phyloP scores from a whole-genome alignment of 1,139 yeast genomes.

The Yamadazyma dendronema region DNA sequence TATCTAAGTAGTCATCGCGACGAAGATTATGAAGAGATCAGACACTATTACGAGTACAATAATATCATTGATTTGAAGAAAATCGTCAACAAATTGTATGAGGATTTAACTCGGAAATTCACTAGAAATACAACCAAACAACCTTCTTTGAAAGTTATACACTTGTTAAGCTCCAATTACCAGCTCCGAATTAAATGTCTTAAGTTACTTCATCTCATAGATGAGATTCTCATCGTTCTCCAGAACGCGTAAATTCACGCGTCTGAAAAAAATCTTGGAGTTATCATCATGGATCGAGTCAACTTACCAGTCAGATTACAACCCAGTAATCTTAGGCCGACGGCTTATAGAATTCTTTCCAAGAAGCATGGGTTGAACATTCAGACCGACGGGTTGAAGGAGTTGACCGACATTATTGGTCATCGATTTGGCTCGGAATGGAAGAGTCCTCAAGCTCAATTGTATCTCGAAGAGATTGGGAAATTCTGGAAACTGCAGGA shows the following conservation, averaged over 20 bases:
- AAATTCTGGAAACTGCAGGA: slow-evolving; percentile 85
- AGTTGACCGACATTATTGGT: slow-evolving; percentile 73
- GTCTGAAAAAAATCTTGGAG: background rate
- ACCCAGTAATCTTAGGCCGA: slow-evolving; percentile 81
- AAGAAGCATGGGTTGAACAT: slow-evolving; percentile 91
- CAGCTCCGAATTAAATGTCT: slow-evolving; percentile 9
- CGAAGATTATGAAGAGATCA: slow-evolving; percentile 3
- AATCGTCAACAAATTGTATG: slow-evolving; percentile 11
- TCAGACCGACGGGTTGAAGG: slow-evolving; percentile 77
- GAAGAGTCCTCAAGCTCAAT: slow-evolving; percentile 68
- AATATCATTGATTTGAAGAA: slow-evolving; percentile 12
- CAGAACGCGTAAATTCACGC: slow-evolving; percentile 13
- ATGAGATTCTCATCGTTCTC: slow-evolving; percentile 12
- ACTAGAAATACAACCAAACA: slow-evolving; percentile 8
- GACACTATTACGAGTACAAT: slow-evolving; percentile 11
- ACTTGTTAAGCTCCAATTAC: slow-evolving; percentile 10
- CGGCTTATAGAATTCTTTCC: slow-evolving; percentile 85
- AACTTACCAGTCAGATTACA: slow-evolving; percentile 69
- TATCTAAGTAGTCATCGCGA: slow-evolving; percentile 4
- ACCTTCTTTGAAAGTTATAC: slow-evolving; percentile 3
- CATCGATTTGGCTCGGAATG: slow-evolving; percentile 80
- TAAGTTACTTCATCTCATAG: slow-evolving; percentile 6
- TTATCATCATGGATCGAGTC: slow-evolving; percentile 2
- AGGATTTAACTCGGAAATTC: slow-evolving; percentile 12
- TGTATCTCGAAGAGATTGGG: slow-evolving; percentile 77